Conservation (phyloP, 768 basidiomycete species). For the Boletus rex-veris region DNA sequence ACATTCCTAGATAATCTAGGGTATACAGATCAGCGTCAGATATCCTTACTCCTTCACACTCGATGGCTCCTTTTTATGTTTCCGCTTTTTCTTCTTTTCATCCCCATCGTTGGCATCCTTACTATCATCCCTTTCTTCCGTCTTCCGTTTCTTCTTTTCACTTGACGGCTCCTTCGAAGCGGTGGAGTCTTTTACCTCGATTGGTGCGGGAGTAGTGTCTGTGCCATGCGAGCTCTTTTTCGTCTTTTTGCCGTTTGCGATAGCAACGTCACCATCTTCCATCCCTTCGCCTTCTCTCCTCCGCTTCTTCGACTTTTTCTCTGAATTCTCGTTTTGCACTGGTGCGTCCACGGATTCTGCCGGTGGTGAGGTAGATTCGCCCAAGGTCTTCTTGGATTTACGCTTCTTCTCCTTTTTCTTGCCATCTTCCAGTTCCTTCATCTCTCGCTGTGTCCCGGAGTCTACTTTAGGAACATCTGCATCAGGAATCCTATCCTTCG, state of each 20-base stretch:
- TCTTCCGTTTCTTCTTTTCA: constrained; percentile 27
- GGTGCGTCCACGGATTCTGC: constrained; percentile 8
- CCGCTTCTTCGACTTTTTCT: constrained; percentile 34
- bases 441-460: not conserved
- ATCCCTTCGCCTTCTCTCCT: constrained; percentile 22
- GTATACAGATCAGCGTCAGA: not conserved
- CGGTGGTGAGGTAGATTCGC: constrained; percentile 19
- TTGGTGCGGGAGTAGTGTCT: constrained; percentile 1
- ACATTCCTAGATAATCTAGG: not conserved
- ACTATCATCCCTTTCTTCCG: constrained; percentile 6
- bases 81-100: constrained; percentile 32
- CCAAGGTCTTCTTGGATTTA: constrained; percentile 9
- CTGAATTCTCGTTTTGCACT: constrained; percentile 5
- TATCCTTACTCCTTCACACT: constrained; percentile 1
- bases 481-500: constrained; percentile 5
- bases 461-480: not conserved
- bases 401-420: constrained; percentile 18
- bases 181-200: constrained; percentile 13
- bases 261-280: constrained; percentile 8
- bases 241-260: constrained; percentile 20
- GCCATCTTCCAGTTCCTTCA: constrained; percentile 2
- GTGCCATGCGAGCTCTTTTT: constrained; percentile 18
- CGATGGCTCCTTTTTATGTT: constrained; percentile 12
- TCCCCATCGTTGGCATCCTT: constrained; percentile 16
- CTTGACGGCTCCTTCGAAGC: constrained; percentile 7